Evolutionary conservation across 768 basidiomycete species (phyloP).

Genomic region (Boletus barrowsii): DNA sequence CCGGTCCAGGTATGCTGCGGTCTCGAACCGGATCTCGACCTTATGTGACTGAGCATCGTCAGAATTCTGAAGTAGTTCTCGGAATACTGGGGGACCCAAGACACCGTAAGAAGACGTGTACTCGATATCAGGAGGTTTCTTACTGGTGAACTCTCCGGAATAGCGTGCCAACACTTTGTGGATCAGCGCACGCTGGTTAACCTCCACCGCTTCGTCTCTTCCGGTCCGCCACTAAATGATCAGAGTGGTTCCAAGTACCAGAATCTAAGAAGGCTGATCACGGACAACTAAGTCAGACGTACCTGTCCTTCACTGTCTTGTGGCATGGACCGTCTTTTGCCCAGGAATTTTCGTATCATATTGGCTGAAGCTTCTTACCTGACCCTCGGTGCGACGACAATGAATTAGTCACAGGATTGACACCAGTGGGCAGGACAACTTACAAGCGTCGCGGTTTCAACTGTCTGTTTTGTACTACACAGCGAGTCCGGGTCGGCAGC

Average conservation of each 20-base stretch:
- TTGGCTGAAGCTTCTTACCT: no score
- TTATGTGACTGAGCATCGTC: neutral
- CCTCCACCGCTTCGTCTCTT: slow-evolving; percentile 69
- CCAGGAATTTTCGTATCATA: no score
- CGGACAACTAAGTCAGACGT: neutral
- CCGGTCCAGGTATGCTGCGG: neutral
- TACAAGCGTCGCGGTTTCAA: no score
- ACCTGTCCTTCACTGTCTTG: neutral
- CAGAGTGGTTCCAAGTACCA: no score
- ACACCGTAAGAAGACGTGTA: neutral
- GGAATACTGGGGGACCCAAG: neutral
- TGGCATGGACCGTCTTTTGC: no score
- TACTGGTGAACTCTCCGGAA: slow-evolving; percentile 1
- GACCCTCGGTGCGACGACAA: no score
- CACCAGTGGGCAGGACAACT: no score
- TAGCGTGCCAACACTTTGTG: slow-evolving; percentile 2
- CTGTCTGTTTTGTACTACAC: no score
- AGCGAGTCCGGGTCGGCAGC: no score
- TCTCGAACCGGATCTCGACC: slow-evolving; percentile 1
- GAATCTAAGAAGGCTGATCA: no score
- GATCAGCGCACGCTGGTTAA: slow-evolving; percentile 56
- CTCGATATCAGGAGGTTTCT: slow-evolving; percentile 37
- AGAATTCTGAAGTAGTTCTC: slow-evolving; percentile 2
- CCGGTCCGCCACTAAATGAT: slow-evolving; percentile 40
- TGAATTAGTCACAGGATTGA: no score